Conservation (phyloP, 306 rosid genomes). For the Dalbergia cultrata region DNA sequence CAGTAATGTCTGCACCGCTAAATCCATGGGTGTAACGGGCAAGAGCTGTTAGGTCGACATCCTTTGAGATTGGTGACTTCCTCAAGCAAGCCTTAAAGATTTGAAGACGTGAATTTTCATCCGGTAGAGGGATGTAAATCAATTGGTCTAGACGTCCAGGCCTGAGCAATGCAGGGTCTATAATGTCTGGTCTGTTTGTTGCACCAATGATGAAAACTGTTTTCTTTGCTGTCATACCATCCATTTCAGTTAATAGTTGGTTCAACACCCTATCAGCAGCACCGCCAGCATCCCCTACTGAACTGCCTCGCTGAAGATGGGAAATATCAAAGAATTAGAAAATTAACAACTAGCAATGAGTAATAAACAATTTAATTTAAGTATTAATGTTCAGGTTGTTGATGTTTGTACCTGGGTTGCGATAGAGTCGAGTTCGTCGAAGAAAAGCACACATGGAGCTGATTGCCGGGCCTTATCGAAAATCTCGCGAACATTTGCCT, state of each 20-base stretch:
- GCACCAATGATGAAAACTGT: slow-evolving; percentile 80
- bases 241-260: slow-evolving; percentile 83
- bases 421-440: slow-evolving; percentile 79
- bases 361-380: neutral
- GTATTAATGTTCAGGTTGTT: neutral
- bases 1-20: slow-evolving; percentile 79
- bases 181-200: slow-evolving; percentile 78
- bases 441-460: slow-evolving; percentile 84
- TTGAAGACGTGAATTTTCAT: slow-evolving; percentile 69
- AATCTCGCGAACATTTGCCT: slow-evolving; percentile 78
- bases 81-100: slow-evolving; percentile 80
- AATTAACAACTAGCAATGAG: neutral
- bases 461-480: slow-evolving; percentile 79
- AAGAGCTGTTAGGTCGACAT: slow-evolving; percentile 68
- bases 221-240: slow-evolving; percentile 77
- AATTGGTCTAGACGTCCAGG: slow-evolving; percentile 79
- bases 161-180: slow-evolving; percentile 76
- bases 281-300: slow-evolving; percentile 77
- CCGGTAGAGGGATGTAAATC: slow-evolving; percentile 75
- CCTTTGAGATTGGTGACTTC: slow-evolving; percentile 71
- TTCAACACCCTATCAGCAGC: slow-evolving; percentile 80
- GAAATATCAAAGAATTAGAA: slow-evolving; percentile 28
- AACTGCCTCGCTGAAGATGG: slow-evolving; percentile 63
- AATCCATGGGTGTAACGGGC: slow-evolving; percentile 68
- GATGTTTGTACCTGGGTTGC: slow-evolving; percentile 65